Base-by-base conservation (phyloP, 2,329 filamentous ascomycete species). In the Trichoderma gracile region DNA sequence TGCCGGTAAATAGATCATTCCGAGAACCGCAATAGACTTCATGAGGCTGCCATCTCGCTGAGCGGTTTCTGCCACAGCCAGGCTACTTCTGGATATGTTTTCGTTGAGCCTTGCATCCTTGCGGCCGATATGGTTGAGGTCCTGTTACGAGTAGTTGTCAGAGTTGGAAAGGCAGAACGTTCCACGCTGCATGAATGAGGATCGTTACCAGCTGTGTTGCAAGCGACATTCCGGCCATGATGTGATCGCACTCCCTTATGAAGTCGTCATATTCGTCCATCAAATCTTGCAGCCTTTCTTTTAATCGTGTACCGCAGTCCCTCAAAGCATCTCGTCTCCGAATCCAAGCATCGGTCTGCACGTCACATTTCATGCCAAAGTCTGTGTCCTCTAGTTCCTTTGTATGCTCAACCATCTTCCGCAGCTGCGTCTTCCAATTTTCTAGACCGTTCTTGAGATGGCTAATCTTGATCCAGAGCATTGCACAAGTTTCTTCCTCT, bases 1-100 rank as follows among this genome's bases (percentile, higher is more conserved):
- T 15, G 71, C 68, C 0, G 72, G 72, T 0, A 74, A 63, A 57
- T 73, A 74, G 5, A 74, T 56, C 62, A 74, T 69, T 1, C 69
- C 68, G 5, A 70, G 66, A 3, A 63, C 49, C 0, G 68, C 67
- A 30, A 69, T 68, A 0, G 59, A 68, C 38, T 65, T 67, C 69
- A 70, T 70, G 1, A 66, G 40, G 10, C 58, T 67, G 6, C 69
- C 65, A 17, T 69, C 69, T 17, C 53, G 65, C 7, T 65, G 57
- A 2, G 68, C 50, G 21, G 61, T 64, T 12, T 60, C 46, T 2
- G 69, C 68, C 6, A 70, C 61, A 1, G 43, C 55, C 14, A 69
- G 33, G 7, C 30, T 59, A 9, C 30, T 59, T 9, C 19, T 42
- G 0, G 56, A 59, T 42, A 59, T 59, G 2, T 27, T 59, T 42